A percentile compares a stretch with the other conserved stretches of the same genome.
These are phyloP conservation scores for Dendrobium chrysotoxum DNA, from an alignment of 106 monocot genomes.

Conservation along the genomic window DNA sequence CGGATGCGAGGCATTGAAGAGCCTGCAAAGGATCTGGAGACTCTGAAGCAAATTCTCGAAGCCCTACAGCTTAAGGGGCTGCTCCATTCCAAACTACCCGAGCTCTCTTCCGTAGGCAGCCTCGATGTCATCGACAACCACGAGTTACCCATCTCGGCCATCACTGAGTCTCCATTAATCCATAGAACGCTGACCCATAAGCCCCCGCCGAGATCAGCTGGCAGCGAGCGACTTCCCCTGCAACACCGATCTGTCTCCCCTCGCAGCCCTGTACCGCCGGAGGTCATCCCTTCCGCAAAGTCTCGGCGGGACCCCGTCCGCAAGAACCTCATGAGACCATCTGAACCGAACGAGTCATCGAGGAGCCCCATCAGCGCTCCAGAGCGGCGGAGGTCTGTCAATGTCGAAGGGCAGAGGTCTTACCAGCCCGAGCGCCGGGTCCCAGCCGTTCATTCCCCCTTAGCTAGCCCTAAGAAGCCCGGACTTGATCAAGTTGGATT, in stretches of 20 bases:
- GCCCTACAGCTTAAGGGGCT: conserved; percentile 79
- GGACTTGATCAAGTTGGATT: conserved; percentile 14
- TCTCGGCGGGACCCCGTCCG: not conserved
- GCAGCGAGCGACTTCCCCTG: conserved; percentile 2
- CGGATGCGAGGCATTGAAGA: conserved; percentile 63
- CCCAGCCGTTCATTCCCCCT: conserved; percentile 28
- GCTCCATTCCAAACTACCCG: conserved; percentile 30
- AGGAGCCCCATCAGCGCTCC: conserved; percentile 5
- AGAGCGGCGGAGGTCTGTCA: conserved; percentile 16
- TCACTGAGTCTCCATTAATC: conserved; percentile 44
- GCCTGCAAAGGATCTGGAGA: conserved; percentile 65
- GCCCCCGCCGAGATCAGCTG: conserved; percentile 10
- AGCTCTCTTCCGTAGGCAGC: not conserved
- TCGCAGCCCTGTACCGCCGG: not conserved
- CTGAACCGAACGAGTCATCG: conserved; percentile 21
- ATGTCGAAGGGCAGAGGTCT: conserved; percentile 10
- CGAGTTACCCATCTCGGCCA: not conserved
- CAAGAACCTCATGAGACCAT: conserved; percentile 1
- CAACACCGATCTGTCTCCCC: not conserved
- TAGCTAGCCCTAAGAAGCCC: conserved; percentile 9
- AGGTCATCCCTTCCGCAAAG: not conserved
- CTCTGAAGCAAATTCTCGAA: conserved; percentile 77
- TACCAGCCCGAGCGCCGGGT: conserved; percentile 16
- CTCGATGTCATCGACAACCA: conserved; percentile 19
- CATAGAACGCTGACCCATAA: conserved; percentile 36